Base-by-base conservation (phyloP, 176 grass and related monocot genomes). In the Bromus sterilis region DNA sequence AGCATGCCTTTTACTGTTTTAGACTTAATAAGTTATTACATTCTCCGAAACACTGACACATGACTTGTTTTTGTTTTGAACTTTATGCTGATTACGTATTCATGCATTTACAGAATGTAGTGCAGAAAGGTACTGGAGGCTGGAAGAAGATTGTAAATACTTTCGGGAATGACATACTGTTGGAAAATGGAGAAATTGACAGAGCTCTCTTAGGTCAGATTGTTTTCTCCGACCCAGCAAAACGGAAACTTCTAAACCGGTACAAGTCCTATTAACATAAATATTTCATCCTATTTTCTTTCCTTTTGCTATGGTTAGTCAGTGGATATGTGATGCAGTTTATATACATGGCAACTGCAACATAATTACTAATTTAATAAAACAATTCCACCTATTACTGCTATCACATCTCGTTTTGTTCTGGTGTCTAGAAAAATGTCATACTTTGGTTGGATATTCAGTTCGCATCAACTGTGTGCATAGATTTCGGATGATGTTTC, bases 61-160 rank as follows among this genome's bases (percentile, higher is more conserved):
- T 6, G 21, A 18, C 49, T 37, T 76, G 18, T 56, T 29, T 78
- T 68, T 25, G 4, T 12, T 71, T 20, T 33, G 51, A 80, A 6
- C 3, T 25, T 71, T 64, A 2, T 64, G 33, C 65, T 89, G 34
- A 81, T 39, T 81, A 35, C 18, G 31, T 12, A 82, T 15, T 24
- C 3, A 46, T 94, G 26, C 26, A 57, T 86, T 68, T 90, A 36
- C 56, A 97, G 94, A 85, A 91, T 85, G 92, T 94, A 15, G 92
- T 94, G 67, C 80, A 28, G 77, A 94, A 94, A 85, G 94, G 92
- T 16, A 92, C 89, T 21, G 64, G 86, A 46, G 89, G 92, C 80
- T 97, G 89, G 94, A 97, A 92, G 85, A 97, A 97, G 78, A 87
- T 97, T 66, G 86, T 89, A 12, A 89, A 90, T 83, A 81, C 81